Conservation (phyloP, 1,284 basidiomycete genomes). For the Ustilago esculenta region DNA sequence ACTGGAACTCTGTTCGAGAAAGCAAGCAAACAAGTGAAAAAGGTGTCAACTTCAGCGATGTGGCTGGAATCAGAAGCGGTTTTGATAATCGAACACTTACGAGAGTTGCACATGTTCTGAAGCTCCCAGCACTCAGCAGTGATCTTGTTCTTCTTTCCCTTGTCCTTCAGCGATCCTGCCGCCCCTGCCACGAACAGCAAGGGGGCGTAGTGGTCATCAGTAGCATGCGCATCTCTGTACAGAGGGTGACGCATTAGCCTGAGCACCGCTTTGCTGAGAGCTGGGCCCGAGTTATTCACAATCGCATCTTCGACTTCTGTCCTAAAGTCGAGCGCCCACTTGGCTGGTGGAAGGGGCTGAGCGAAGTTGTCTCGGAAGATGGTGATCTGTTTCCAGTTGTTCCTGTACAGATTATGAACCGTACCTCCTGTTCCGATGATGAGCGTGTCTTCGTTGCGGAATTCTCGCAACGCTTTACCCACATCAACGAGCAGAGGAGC, state of each 20-base stretch:
- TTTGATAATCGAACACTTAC: no score
- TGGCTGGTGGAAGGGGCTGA: slow-evolving; percentile 48
- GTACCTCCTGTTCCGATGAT: slow-evolving; percentile 58
- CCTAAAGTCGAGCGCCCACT: slow-evolving; percentile 60
- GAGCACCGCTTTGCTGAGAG: slow-evolving; percentile 40
- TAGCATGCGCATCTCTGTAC: slow-evolving; percentile 59
- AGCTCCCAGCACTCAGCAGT: slow-evolving; percentile 61
- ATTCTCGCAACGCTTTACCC: slow-evolving; percentile 46
- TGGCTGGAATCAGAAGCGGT: no score
- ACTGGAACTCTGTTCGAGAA: slow-evolving; percentile 14
- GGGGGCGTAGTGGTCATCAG: slow-evolving; percentile 57
- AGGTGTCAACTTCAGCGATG: no score
- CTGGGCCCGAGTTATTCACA: slow-evolving; percentile 46
- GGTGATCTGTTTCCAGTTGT: slow-evolving; percentile 48
- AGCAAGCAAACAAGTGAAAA: no score
- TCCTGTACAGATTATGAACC: slow-evolving; percentile 61
- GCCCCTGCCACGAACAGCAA: slow-evolving; percentile 55
- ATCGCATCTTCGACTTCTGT: slow-evolving; percentile 49
- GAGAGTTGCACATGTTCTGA: slow-evolving; percentile 51
- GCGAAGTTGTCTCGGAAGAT: slow-evolving; percentile 53
- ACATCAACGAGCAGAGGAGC: slow-evolving; percentile 51
- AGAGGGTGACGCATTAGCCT: slow-evolving; percentile 56
- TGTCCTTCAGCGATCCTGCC: slow-evolving; percentile 47
- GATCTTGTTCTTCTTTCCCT: slow-evolving; percentile 47
- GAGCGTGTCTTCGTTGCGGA: slow-evolving; percentile 47